A percentile compares a stretch with the other conserved stretches of the same genome.
phyloP scores from a whole-genome alignment of 129 eudicot species.

The Flaveria trinervia region DNA sequence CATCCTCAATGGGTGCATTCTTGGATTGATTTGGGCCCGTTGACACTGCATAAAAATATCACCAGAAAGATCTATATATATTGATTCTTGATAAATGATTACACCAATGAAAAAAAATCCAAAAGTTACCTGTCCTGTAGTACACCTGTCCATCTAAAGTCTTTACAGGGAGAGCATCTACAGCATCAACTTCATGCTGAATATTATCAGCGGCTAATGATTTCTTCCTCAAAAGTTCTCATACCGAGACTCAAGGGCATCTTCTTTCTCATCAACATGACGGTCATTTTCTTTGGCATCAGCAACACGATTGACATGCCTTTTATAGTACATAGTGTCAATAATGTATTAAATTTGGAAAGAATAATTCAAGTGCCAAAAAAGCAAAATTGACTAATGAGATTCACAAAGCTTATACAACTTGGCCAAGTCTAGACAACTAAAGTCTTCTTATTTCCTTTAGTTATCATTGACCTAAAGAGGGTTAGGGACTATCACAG shows the following conservation, averaged over 20 bases:
- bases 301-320: constrained; percentile 92
- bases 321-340: constrained; percentile 32
- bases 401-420: neutral
- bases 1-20: constrained; percentile 41
- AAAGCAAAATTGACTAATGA: neutral
- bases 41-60: constrained; percentile 42
- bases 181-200: constrained; percentile 69
- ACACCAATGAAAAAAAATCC: neutral
- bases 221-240: constrained; percentile 56
- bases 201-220: constrained; percentile 44
- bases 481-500: neutral
- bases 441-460: neutral
- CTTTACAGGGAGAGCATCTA: constrained; percentile 96
- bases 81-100: neutral
- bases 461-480: neutral
- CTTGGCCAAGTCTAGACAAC: neutral
- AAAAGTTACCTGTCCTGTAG: constrained; percentile 56
- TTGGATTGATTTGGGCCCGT: constrained; percentile 35
- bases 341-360: neutral
- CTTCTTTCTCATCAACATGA: constrained; percentile 82
- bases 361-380: neutral
- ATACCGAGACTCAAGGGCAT: constrained; percentile 60
- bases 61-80: neutral
- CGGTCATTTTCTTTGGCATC: constrained; percentile 50
- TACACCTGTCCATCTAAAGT: constrained; percentile 69